Conservation (phyloP, 129 eudicot species). For the Flaveria bidentis region DNA sequence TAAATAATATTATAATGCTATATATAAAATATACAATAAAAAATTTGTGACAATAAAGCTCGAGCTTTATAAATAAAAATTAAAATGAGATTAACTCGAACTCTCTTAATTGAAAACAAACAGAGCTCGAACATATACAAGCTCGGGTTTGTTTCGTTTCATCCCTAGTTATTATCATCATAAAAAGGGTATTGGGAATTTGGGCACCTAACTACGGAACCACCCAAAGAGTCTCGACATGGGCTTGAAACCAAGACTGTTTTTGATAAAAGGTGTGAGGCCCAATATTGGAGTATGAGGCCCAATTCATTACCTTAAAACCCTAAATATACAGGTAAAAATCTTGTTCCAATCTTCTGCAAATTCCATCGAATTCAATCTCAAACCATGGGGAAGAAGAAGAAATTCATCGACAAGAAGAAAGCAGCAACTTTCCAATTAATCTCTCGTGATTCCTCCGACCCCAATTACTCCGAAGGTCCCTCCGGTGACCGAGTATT, state of each 20-base stretch:
- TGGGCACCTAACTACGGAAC: background rate
- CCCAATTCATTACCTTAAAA: conserved; percentile 34
- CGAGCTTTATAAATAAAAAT: too few relatives aligned
- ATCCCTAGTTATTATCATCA: too few relatives aligned
- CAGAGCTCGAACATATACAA: too few relatives aligned
- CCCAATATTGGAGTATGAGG: background rate
- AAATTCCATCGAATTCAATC: background rate
- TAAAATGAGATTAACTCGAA: too few relatives aligned
- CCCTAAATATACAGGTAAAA: conserved; percentile 21
- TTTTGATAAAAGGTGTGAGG: background rate
- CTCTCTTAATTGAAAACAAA: too few relatives aligned
- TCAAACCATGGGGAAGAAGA: conserved; percentile 61
- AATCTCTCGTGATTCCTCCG: conserved; percentile 81
- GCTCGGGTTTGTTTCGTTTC: too few relatives aligned
- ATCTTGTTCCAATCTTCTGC: background rate
- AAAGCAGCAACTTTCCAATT: conserved; percentile 84
- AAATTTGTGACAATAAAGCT: too few relatives aligned
- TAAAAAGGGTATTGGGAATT: too few relatives aligned
- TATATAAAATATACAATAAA: too few relatives aligned
- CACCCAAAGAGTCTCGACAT: background rate
- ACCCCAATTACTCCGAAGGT: conserved; percentile 59
- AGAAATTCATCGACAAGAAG: conserved; percentile 92
- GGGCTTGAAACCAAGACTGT: background rate
- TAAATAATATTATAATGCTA: too few relatives aligned
- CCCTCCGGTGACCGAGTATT: conserved; percentile 76